These are phyloP conservation scores for Ramularia collo-cygni DNA, from an alignment of 2,329 filamentous ascomycete species.

Conservation along the genomic window DNA sequence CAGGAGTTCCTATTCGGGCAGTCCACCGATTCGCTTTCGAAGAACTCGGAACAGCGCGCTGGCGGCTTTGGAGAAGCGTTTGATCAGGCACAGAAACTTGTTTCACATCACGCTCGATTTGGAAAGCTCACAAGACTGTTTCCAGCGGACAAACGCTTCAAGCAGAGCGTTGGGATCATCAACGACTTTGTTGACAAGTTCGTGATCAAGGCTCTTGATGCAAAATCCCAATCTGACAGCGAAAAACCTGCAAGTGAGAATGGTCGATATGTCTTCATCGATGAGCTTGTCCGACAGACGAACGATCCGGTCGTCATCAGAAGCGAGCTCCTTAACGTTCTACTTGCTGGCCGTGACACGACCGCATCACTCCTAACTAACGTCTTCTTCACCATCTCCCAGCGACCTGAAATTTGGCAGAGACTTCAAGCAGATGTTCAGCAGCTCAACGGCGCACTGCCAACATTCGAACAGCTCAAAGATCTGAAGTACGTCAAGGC, in stretches of 20 bases:
- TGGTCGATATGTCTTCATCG: slow-evolving; percentile 48
- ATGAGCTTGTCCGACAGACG: slow-evolving; percentile 46
- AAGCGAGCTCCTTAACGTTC: slow-evolving; percentile 40
- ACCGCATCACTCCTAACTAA: slow-evolving; percentile 42
- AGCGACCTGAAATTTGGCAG: slow-evolving; percentile 26
- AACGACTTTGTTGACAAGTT: slow-evolving; percentile 45
- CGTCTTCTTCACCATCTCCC: slow-evolving; percentile 27
- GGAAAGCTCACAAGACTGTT: slow-evolving; percentile 19
- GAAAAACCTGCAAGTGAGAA: slow-evolving; percentile 11
- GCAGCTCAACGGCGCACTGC: slow-evolving; percentile 28
- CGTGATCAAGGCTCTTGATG: slow-evolving; percentile 37
- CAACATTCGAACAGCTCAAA: slow-evolving; percentile 26
- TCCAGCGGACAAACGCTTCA: slow-evolving; percentile 31
- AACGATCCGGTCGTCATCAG: slow-evolving; percentile 33
- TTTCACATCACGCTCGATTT: slow-evolving; percentile 21
- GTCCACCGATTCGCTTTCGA: slow-evolving; percentile 26
- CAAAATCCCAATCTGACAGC: no score
- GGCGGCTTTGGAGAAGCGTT: slow-evolving; percentile 31
- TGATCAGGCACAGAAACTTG: slow-evolving; percentile 25
- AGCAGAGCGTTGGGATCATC: slow-evolving; percentile 35
- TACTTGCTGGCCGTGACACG: slow-evolving; percentile 46
- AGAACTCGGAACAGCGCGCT: slow-evolving; percentile 12
- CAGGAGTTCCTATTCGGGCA: no score
- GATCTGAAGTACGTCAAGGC: slow-evolving; percentile 37
- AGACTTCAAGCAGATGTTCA: slow-evolving; percentile 28